Percentiles rank a stretch among this genome's conserved stretches.
These are phyloP conservation scores for Aspergillus sp. DNA, from an alignment of 2,329 filamentous ascomycete genomes.

Conservation along the genomic window DNA sequence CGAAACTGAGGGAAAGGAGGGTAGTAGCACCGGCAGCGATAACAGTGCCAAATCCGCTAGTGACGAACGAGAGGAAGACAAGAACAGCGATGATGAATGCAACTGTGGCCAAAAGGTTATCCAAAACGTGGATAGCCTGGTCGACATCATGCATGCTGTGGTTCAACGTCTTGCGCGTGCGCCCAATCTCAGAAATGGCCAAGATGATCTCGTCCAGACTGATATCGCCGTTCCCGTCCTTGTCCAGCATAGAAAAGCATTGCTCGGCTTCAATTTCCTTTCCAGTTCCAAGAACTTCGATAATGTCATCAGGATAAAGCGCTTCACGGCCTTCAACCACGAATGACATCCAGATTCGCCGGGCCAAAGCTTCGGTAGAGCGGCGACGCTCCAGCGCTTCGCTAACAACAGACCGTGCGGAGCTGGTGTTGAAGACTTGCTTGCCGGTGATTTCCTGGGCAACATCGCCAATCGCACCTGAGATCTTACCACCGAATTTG, in stretches of 20 bases:
- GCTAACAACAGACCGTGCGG: conserved; percentile 84
- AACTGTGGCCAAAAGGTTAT: conserved; percentile 78
- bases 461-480: conserved; percentile 87
- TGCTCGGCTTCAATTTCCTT: conserved; percentile 79
- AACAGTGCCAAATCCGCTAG: conserved; percentile 79
- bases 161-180: conserved; percentile 82
- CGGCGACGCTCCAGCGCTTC: conserved; percentile 82
- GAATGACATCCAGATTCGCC: conserved; percentile 96
- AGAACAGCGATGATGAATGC: conserved; percentile 79
- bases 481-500: conserved; percentile 87
- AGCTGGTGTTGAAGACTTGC: conserved; percentile 89
- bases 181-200: conserved; percentile 78
- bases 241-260: conserved; percentile 77
- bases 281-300: conserved; percentile 78
- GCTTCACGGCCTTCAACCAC: conserved; percentile 84
- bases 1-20: conserved; percentile 91
- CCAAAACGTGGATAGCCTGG: conserved; percentile 87
- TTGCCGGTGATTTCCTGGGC: conserved; percentile 95
- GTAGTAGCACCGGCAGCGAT: conserved; percentile 88
- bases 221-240: conserved; percentile 89
- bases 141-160: conserved; percentile 98
- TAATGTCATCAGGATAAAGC: conserved; percentile 75
- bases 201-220: conserved; percentile 93
- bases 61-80: conserved; percentile 88
- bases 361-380: conserved; percentile 88